phyloP scores from a whole-genome alignment of 1,139 yeast genomes.

The Suhomyces bolitotheri region DNA sequence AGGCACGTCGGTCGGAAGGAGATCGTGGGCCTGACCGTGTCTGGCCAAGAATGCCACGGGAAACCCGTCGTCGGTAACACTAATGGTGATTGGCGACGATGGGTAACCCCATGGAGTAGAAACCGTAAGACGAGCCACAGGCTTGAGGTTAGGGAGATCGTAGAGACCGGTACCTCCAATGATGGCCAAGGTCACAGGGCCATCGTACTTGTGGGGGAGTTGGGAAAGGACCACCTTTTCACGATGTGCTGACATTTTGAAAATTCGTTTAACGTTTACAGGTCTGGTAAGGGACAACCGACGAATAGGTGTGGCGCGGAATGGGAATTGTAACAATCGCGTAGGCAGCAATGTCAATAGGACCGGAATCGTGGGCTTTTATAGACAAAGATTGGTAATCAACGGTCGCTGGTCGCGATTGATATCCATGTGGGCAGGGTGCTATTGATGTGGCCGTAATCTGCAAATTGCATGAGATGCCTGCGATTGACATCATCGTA shows the following conservation, averaged over 20 bases:
- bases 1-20: constrained; percentile 90
- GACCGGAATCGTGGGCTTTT: no score
- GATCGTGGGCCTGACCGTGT: constrained; percentile 89
- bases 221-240: constrained; percentile 26
- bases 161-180: constrained; percentile 99
- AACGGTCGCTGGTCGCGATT: no score
- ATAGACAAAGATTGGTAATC: no score
- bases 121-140: constrained; percentile 78
- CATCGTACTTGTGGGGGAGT: constrained; percentile 43
- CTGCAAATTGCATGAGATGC: no score
- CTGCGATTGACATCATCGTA: no score
- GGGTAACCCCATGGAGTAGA: constrained; percentile 98
- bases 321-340: no score
- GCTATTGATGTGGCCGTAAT: no score
- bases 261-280: not conserved
- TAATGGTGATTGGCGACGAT: constrained; percentile 88
- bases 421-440: no score
- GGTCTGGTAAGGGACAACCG: not conserved
- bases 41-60: constrained; percentile 94
- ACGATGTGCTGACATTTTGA: constrained; percentile 40
- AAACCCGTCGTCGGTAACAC: constrained; percentile 71
- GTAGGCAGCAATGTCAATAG: no score
- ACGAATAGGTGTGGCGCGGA: constrained; percentile 1
- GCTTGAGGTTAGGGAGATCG: constrained; percentile 75
- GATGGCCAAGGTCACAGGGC: constrained; percentile 70